phyloP scores from a whole-genome alignment of 129 eudicot genomes.

The Saussurea involucrata region DNA sequence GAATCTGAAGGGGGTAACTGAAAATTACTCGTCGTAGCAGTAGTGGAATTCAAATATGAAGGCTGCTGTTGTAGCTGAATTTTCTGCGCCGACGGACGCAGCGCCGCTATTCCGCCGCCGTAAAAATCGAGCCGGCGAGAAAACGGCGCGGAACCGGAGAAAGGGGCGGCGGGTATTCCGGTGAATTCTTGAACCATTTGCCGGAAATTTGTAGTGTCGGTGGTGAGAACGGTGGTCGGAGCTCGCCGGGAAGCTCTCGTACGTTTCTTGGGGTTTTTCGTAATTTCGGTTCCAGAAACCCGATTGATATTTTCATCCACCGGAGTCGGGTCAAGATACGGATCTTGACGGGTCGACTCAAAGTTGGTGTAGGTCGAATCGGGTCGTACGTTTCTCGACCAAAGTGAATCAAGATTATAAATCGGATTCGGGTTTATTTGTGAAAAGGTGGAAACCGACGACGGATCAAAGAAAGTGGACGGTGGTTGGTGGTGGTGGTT shows the following conservation, averaged over 20 bases:
- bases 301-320: neutral
- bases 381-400: slow-evolving; percentile 42
- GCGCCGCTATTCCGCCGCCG: slow-evolving; percentile 26
- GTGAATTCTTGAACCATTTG: slow-evolving; percentile 96
- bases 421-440: slow-evolving; percentile 29
- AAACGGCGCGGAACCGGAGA: slow-evolving; percentile 25
- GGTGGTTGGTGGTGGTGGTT: slow-evolving; percentile 11
- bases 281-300: neutral
- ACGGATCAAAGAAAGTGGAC: slow-evolving; percentile 27
- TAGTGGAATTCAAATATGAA: slow-evolving; percentile 16
- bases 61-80: slow-evolving; percentile 32
- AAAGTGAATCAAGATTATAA: slow-evolving; percentile 37
- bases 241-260: slow-evolving; percentile 87
- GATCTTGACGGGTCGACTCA: slow-evolving; percentile 4
- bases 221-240: slow-evolving; percentile 83
- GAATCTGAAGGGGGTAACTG: slow-evolving; percentile 25
- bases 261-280: slow-evolving; percentile 68
- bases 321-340: neutral
- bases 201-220: slow-evolving; percentile 80
- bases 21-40: slow-evolving; percentile 15
- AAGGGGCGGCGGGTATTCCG: slow-evolving; percentile 77
- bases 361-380: slow-evolving; percentile 18
- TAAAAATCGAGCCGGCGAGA: slow-evolving; percentile 57
- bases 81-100: slow-evolving; percentile 58
- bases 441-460: slow-evolving; percentile 27